Conservation (phyloP, 2,329 filamentous ascomycete species). For the Neodidymelliopsis sp. region DNA sequence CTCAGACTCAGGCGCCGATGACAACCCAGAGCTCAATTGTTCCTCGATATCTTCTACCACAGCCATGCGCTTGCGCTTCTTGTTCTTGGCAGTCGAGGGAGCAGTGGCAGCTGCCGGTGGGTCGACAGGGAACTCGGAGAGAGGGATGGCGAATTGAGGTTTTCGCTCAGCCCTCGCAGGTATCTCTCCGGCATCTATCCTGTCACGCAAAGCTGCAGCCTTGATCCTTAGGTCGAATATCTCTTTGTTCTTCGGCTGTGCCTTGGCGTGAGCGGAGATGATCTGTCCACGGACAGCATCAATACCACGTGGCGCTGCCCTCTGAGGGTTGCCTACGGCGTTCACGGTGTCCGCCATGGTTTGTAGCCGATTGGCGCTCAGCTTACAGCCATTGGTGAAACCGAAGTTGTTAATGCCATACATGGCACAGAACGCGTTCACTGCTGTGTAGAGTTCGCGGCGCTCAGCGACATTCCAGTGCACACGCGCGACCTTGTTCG, state of each 20-base stretch:
- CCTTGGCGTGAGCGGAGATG: constrained; percentile 9
- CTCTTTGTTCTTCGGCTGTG: constrained; percentile 14
- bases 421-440: constrained; percentile 16
- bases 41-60: neutral
- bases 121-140: constrained; percentile 5
- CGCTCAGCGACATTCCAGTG: constrained; percentile 19
- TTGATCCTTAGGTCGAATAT: constrained; percentile 8
- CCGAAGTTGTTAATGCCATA: constrained; percentile 14
- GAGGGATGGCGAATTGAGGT: constrained; percentile 1
- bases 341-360: constrained; percentile 13
- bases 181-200: neutral
- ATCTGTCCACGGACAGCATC: constrained; percentile 24
- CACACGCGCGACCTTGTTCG: constrained; percentile 1
- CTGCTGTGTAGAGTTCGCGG: constrained; percentile 5
- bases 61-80: constrained; percentile 9
- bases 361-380: constrained; percentile 8
- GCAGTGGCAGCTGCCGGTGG: neutral
- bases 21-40: constrained; percentile 4
- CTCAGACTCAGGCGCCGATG: neutral
- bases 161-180: neutral
- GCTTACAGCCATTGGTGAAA: neutral
- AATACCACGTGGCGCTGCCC: neutral
- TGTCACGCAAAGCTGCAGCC: neutral
- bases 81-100: neutral
- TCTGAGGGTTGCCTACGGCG: neutral